A percentile compares a stretch with the other conserved stretches of the same genome.
These are phyloP conservation scores for Malus asiatica DNA, from an alignment of 306 rosid genomes.

Conservation along the genomic window DNA sequence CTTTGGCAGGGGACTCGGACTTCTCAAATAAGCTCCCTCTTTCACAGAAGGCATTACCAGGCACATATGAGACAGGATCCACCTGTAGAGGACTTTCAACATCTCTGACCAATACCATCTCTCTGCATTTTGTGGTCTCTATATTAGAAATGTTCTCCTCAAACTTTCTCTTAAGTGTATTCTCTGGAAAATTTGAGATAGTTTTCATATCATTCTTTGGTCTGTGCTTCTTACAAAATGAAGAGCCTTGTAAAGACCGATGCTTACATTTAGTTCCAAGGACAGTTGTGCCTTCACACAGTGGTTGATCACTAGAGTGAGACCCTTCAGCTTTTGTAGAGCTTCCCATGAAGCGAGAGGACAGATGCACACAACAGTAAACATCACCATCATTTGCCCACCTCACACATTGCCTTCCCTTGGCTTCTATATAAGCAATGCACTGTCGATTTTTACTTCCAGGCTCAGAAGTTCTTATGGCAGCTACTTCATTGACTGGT, in stretches of 20 bases:
- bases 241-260: slow-evolving; percentile 64
- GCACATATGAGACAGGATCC: slow-evolving; percentile 42
- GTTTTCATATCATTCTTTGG: slow-evolving; percentile 48
- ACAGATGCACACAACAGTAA: slow-evolving; percentile 92
- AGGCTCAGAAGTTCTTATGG: slow-evolving; percentile 33
- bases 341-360: slow-evolving; percentile 73
- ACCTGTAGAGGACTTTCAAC: slow-evolving; percentile 51
- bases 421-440: slow-evolving; percentile 80
- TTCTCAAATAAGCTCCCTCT: slow-evolving; percentile 35
- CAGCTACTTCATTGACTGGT: slow-evolving; percentile 40
- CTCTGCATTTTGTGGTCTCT: slow-evolving; percentile 43
- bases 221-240: slow-evolving; percentile 89
- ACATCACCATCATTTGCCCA: slow-evolving; percentile 99
- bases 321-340: slow-evolving; percentile 49
- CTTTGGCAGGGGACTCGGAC: slow-evolving; percentile 34
- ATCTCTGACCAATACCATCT: slow-evolving; percentile 42
- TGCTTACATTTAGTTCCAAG: slow-evolving; percentile 95
- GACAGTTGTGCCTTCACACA: slow-evolving; percentile 98
- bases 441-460: slow-evolving; percentile 81
- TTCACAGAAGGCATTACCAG: slow-evolving; percentile 30
- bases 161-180: slow-evolving; percentile 53
- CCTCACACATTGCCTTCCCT: slow-evolving; percentile 98
- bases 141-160: slow-evolving; percentile 40
- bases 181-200: slow-evolving; percentile 32
- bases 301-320: slow-evolving; percentile 55